Base-by-base conservation (phyloP, 148 eudicot genomes). In the Vaccinium myrtillus region DNA sequence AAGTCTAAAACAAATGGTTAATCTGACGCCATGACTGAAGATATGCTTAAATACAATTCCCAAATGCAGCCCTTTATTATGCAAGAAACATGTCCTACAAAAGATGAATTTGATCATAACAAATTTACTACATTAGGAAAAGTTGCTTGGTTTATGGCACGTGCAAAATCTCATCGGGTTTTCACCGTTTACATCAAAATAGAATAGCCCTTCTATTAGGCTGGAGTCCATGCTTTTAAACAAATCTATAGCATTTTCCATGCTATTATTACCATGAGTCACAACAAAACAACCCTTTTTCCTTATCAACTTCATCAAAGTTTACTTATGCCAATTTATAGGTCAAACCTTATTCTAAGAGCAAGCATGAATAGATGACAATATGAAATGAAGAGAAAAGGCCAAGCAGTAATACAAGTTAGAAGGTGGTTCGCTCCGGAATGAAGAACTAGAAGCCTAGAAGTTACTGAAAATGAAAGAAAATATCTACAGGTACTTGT, bases 161-260 rank as follows among this genome's bases (percentile, higher is more conserved):
- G 25, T 25, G 58, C 54, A 77, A 77, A 27, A 25, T 51, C 19
- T 25, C 21, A 14, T 13, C 4, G 12, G 61, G 6, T 61, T 77
- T 75, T 30, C 80, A 51, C 25, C 80, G 0, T 48, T n/a, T 12
- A 76, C 79, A 48, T 76, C 14, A 23, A 21, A 50, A 48, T 12
- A 23, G 27, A 75, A 43, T 75, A 75, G 78, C 78, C 49, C 78
- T 73, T 73, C 15, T 74, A 75, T 43, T n/a, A 75, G 78, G 79
- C 56, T n/a, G 27, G 79, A 76, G 48, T 48, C 56, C 79, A 76
- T 2, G 1, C 53, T 48, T 8, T 74, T 39, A 21, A 19, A 49
- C 15, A 76, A n/a, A 76, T 4, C 11, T 30, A 30, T 19, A 2
- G 8, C 53, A 49, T 49, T 78, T 5, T 78, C 32, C 4, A 78